Evolutionary conservation across 192 early-diverging fungal species (phyloP).

Genomic region (Cetraspora pellucida): DNA sequence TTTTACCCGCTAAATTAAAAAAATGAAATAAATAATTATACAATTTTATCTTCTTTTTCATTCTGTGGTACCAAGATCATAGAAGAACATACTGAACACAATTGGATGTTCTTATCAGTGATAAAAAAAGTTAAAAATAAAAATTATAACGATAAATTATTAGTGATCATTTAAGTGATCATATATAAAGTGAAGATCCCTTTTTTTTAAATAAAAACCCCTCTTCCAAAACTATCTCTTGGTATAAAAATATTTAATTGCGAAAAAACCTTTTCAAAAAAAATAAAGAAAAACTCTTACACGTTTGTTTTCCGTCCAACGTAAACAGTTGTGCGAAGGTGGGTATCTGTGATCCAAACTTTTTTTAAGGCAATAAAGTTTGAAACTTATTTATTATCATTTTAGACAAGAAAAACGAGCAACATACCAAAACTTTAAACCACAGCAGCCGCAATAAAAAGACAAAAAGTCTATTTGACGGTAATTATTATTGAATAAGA

Average conservation of each 20-base stretch:
- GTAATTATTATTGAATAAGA: background rate
- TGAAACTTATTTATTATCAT: background rate
- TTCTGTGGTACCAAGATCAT: slow-evolving; percentile 26
- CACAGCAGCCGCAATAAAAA: background rate
- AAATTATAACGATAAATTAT: background rate
- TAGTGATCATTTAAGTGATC: background rate
- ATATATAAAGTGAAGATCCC: background rate
- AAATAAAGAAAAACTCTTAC: slow-evolving; percentile 10
- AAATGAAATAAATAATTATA: slow-evolving; percentile 13
- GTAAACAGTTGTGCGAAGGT: slow-evolving; percentile 29
- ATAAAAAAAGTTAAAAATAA: too few species aligned
- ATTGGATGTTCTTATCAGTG: slow-evolving; percentile 15
- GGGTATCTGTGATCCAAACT: slow-evolving; percentile 43
- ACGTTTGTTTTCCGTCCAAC: slow-evolving; percentile 21
- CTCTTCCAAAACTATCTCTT: background rate
- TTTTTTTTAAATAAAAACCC: too few species aligned
- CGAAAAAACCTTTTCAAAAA: slow-evolving; percentile 7
- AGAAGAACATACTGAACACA: slow-evolving; percentile 19
- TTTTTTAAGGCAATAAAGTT: slow-evolving; percentile 81
- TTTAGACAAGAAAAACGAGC: background rate
- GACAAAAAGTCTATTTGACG: slow-evolving; percentile 6
- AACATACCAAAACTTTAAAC: slow-evolving; percentile 6
- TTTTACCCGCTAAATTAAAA: background rate
- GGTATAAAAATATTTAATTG: background rate
- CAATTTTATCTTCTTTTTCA: slow-evolving; percentile 19